Conservation (phyloP, 345 rosid species). For the Ceriops decandra region DNA sequence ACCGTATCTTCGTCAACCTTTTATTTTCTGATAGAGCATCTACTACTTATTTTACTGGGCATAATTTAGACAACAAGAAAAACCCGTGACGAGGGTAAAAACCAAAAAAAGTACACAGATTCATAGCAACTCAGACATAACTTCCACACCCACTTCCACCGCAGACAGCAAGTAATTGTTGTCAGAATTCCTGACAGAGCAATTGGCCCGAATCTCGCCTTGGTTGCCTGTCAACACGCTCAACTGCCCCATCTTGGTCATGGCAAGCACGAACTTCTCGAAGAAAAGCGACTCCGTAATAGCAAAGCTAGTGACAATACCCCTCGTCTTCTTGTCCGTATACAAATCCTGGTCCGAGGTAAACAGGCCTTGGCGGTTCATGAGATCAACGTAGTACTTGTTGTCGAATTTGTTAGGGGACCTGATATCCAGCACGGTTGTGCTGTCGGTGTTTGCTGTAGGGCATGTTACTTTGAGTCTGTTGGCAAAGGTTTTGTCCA, state of each 20-base stretch:
- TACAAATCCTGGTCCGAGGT: conserved; percentile 87
- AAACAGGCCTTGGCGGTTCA: conserved; percentile 80
- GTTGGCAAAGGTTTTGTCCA: conserved; percentile 66
- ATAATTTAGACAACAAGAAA: too few relatives aligned
- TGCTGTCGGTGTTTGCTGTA: conserved; percentile 31
- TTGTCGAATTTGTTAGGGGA: conserved; percentile 72
- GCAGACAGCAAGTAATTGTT: conserved; percentile 35
- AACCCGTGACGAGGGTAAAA: too few relatives aligned
- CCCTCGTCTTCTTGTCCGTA: conserved; percentile 48
- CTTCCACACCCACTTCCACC: conserved; percentile 45
- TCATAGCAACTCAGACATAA: conserved; percentile 25
- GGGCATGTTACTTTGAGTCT: conserved; percentile 58
- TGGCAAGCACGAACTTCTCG: conserved; percentile 47
- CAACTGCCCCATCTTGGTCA: conserved; percentile 79
- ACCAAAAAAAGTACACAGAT: too few relatives aligned
- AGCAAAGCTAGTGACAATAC: conserved; percentile 61
- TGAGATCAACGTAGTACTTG: conserved; percentile 72
- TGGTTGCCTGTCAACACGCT: conserved; percentile 52
- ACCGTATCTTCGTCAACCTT: too few relatives aligned
- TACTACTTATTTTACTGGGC: too few relatives aligned
- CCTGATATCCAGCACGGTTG: conserved; percentile 53
- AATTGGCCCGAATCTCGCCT: conserved; percentile 77
- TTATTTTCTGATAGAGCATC: too few relatives aligned
- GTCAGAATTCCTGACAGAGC: conserved; percentile 55
- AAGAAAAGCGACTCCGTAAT: conserved; percentile 51